Evolutionary conservation across 768 basidiomycete species (phyloP).

Genomic region (Boletellus sp.): DNA sequence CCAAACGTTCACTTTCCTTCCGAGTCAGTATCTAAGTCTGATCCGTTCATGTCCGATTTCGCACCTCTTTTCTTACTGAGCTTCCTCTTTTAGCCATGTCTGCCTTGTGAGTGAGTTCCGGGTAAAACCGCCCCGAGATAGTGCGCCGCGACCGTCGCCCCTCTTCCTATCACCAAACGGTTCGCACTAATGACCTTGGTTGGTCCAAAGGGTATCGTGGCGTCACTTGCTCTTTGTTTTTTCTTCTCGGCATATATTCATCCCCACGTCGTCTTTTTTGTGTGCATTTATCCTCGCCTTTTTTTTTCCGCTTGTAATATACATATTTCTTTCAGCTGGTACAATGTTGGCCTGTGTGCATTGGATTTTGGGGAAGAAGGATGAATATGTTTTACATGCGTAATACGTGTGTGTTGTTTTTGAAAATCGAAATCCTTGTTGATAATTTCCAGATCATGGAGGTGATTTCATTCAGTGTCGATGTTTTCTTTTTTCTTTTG

Average conservation of each 20-base stretch:
- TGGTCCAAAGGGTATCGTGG: conserved; percentile 5
- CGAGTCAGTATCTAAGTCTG: conserved; percentile 60
- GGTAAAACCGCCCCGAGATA: conserved; percentile 66
- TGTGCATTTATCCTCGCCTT: conserved; percentile 20
- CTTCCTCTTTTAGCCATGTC: conserved; percentile 53
- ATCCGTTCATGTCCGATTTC: conserved; percentile 4
- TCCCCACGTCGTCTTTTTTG: conserved; percentile 1
- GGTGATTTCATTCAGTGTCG: background rate
- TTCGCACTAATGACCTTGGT: conserved; percentile 21
- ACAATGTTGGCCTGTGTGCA: conserved; percentile 27
- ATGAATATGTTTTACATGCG: conserved; percentile 17
- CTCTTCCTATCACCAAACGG: conserved; percentile 40
- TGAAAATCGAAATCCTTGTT: conserved; percentile 14
- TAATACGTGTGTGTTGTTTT: conserved; percentile 5
- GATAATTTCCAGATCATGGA: conserved; percentile 2
- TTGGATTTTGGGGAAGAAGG: conserved; percentile 10
- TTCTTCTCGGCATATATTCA: conserved; percentile 10
- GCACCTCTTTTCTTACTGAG: background rate
- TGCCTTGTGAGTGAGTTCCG: conserved; percentile 73
- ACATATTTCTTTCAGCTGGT: conserved; percentile 23
- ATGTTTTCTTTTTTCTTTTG: background rate
- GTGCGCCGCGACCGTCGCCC: conserved; percentile 34
- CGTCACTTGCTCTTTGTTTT: background rate
- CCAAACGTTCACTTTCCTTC: conserved; percentile 96
- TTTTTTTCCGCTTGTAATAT: conserved; percentile 20